Base-by-base conservation (phyloP, 352 stramenopile species). In the Thalassiosira hispida region DNA sequence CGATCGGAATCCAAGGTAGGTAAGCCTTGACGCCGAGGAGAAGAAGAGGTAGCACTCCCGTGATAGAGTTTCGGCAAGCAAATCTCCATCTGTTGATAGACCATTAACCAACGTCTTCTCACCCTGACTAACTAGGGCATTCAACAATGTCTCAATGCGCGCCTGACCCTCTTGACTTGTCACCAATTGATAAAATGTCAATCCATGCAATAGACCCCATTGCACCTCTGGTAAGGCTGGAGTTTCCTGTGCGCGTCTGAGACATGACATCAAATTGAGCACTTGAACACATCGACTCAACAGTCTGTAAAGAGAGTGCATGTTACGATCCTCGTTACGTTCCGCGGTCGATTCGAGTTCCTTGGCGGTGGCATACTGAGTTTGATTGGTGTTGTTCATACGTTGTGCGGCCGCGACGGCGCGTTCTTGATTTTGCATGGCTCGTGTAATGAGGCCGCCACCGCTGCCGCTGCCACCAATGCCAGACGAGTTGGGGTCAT, bases 11-110 rank as follows among this genome's bases (percentile, higher is more conserved):
- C 90, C 90, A 16, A 87, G 47, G 63, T 92, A 95, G 9, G 88
- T 86, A 56, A 91, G 86, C n/a, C 85, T 67, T 27, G 87, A 88
- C 8, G 79, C 85, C 25, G 81, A 71, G 33, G 88, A 92, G 70
- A 95, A 95, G 63, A 87, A 95, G 20, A 92, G 84, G 71, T 93
- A 95, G 46, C 88, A 93, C 44, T 93, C 75, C n/a, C 71, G 22
- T 33, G 85, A 86, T 20, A 95, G 77, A 25, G 69, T 67, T 5
- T 86, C 59, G 1, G 84, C 85, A 44, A 95, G 53, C n/a, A 79
- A 49, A 53, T 92, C 88, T n/a, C 73, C 72, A 62, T 93, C 81
- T 9, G 70, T 82, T 33, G 79, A 82, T 18, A 74, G 46, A 59
- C 31, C 62, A 57, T 53, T 77, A 12, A 63, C 40, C 27, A 73